These are phyloP conservation scores for Penicillium odoratum DNA, from an alignment of 495 filamentous ascomycete species.

Conservation along the genomic window DNA sequence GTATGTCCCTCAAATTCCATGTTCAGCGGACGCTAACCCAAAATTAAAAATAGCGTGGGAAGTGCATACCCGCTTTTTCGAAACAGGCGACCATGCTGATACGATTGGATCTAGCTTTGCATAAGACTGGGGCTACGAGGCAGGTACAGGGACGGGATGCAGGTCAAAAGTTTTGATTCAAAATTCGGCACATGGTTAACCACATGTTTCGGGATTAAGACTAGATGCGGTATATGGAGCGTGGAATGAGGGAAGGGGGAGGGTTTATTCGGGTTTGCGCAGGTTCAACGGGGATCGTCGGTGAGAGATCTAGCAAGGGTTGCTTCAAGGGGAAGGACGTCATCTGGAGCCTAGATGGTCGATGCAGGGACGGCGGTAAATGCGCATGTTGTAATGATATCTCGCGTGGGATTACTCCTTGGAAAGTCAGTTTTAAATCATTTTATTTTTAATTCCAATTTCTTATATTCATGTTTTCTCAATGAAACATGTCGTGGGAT, in stretches of 20 bases:
- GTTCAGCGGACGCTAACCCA: slow-evolving; percentile 10
- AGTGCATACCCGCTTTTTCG: slow-evolving; percentile 22
- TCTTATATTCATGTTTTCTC: slow-evolving; percentile 1
- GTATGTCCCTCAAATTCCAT: slow-evolving; percentile 21
- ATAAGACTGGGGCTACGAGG: slow-evolving; percentile 19
- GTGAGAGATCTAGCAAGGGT: slow-evolving; percentile 27
- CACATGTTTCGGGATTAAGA: slow-evolving; percentile 27
- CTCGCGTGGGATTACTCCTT: slow-evolving; percentile 22
- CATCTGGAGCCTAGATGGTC: slow-evolving; percentile 20
- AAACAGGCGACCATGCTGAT: slow-evolving; percentile 27
- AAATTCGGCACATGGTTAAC: slow-evolving; percentile 24
- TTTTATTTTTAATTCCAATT: slow-evolving; percentile 3
- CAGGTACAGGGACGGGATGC: slow-evolving; percentile 23
- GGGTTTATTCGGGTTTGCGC: slow-evolving; percentile 10
- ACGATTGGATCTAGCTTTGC: slow-evolving; percentile 20
- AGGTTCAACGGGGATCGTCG: slow-evolving; percentile 16
- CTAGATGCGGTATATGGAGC: slow-evolving; percentile 17
- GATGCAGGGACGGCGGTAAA: slow-evolving; percentile 12
- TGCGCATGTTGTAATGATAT: slow-evolving; percentile 15
- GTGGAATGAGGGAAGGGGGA: slow-evolving; percentile 30
- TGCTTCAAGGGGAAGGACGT: slow-evolving; percentile 10
- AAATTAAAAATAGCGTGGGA: slow-evolving; percentile 8
- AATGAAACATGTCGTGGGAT: slow-evolving; percentile 27
- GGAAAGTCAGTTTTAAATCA: not conserved
- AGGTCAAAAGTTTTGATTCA: slow-evolving; percentile 1